Evolutionary conservation across 164 flowering plant genomes (phyloP), one percentile per base, ranked within the genome.

Genomic region (Sedum album): DNA sequence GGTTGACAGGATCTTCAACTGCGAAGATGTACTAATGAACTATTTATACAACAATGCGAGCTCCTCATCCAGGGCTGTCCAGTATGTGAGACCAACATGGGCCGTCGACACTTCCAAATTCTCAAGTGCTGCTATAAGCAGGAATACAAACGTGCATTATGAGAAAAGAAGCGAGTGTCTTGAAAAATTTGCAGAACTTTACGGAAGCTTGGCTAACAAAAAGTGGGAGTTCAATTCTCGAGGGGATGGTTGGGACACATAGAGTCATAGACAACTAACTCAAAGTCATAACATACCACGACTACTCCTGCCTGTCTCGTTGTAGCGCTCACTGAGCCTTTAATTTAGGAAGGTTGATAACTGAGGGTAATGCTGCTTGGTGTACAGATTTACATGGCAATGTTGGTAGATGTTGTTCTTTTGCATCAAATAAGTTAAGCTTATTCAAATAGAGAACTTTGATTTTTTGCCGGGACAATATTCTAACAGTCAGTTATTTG

Each of bases 1-100:
- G 25, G 97, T 93, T 60, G 94, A 93, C 74, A 78, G 78, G 71
- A 70, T 57, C 51, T 93, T 93, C 65, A 91, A 93, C 74, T 93
- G 98, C 65, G 98, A 93, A 73, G 98, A 93, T 70, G 88, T 93
- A 71, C 82, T 91, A 20, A 8, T 93, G 83, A 93, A 93, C 73
- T 91, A 78, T 76, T 39, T 39, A 8, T 39, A 39, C 11, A 14
- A 10, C 8, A 39, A 93, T 72, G 81, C 91, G 20, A 89, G 92
- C 74, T 72, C 86, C 15, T 76, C 82, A 0, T 48, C 53, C 53
- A 71, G 74, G 73, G 79, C 85, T 0, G 97, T 93, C 2, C 96
- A 93, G 68, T 39, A 39, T 14, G 42, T 93, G 60, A 86, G 73
- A 71, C 98, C 97, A 7, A 79, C 88, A 6, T 89, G 93, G 97